Evolutionary conservation across 768 basidiomycete genomes (phyloP).

Genomic region (Russula compacta): DNA sequence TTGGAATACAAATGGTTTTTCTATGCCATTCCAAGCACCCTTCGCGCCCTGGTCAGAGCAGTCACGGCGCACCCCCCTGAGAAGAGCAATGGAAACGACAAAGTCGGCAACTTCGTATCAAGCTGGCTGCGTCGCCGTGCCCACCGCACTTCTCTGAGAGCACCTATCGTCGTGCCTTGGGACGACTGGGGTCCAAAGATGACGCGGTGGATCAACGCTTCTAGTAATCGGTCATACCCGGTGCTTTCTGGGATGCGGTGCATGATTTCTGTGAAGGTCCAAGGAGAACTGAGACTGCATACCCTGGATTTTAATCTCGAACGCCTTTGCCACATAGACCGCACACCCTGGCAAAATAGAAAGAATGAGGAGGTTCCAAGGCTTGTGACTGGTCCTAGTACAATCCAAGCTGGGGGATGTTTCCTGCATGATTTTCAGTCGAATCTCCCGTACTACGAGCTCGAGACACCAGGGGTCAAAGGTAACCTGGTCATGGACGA

Average conservation of each 20-base stretch:
- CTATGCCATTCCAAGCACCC: not conserved
- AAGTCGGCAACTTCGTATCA: not conserved
- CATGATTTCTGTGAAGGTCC: not conserved
- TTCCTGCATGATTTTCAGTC: conserved; percentile 1
- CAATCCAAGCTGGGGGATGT: not conserved
- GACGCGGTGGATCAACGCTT: conserved; percentile 1
- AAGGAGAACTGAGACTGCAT: not conserved
- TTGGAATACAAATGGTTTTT: not conserved
- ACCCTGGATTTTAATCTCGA: conserved; percentile 11
- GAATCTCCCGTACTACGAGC: conserved; percentile 6
- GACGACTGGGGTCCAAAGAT: conserved; percentile 4
- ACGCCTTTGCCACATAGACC: not conserved
- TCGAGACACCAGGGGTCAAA: not conserved
- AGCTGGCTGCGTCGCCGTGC: not conserved
- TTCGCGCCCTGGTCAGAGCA: not conserved
- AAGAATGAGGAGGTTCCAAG: not conserved
- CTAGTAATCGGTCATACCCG: not conserved
- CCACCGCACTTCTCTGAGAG: not conserved
- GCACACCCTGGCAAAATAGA: not conserved
- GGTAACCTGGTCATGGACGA: conserved; percentile 4
- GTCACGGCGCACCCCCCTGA: not conserved
- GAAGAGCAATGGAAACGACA: not conserved
- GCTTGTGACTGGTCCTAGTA: not conserved
- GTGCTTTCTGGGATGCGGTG: conserved; percentile 1
- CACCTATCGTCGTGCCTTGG: not conserved